These are phyloP conservation scores for Stagonosporopsis chrysanthemi DNA, from an alignment of 2,329 filamentous ascomycete genomes.

Conservation along the genomic window DNA sequence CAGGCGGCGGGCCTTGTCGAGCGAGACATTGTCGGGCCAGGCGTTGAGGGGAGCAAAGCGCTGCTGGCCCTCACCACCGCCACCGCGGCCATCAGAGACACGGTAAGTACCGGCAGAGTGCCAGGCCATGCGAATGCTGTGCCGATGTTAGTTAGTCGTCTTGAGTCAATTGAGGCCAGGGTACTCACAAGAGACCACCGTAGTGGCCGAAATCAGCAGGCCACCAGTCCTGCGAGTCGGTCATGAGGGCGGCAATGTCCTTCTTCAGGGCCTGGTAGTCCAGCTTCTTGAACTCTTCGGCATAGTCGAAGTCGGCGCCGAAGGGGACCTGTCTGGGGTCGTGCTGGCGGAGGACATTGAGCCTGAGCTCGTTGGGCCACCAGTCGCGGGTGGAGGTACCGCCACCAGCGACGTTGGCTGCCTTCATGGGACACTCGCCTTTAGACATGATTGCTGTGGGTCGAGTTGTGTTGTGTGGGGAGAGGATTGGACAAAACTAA, in stretches of 20 bases:
- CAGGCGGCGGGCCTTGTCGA: constrained; percentile 82
- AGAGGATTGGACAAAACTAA: constrained; percentile 10
- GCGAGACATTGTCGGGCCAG: constrained; percentile 80
- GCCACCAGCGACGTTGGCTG: constrained; percentile 58
- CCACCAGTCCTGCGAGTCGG: constrained; percentile 82
- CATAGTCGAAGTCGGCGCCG: constrained; percentile 74
- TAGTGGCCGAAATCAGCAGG: constrained; percentile 84
- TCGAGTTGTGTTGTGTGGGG: constrained; percentile 21
- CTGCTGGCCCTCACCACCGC: constrained; percentile 77
- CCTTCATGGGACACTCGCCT: constrained; percentile 47
- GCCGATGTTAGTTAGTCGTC: constrained; percentile 8
- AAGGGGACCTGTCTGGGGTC: constrained; percentile 69
- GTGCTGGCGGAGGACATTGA: constrained; percentile 78
- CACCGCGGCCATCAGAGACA: constrained; percentile 76
- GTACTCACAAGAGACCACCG: constrained; percentile 70
- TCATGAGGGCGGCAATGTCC: constrained; percentile 75
- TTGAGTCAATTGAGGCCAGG: not conserved
- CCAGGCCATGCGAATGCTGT: constrained; percentile 76
- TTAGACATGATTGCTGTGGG: constrained; percentile 40
- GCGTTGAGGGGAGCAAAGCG: constrained; percentile 82
- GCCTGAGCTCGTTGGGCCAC: constrained; percentile 74
- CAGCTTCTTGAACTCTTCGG: constrained; percentile 73
- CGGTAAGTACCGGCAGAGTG: constrained; percentile 82
- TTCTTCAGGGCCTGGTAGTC: constrained; percentile 77
- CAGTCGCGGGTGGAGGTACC: constrained; percentile 75